A percentile compares a stretch with the other conserved stretches of the same genome.
Evolutionary conservation across 345 rosid genomes (phyloP).

Genomic region (Zanthoxylum bungeanum): DNA sequence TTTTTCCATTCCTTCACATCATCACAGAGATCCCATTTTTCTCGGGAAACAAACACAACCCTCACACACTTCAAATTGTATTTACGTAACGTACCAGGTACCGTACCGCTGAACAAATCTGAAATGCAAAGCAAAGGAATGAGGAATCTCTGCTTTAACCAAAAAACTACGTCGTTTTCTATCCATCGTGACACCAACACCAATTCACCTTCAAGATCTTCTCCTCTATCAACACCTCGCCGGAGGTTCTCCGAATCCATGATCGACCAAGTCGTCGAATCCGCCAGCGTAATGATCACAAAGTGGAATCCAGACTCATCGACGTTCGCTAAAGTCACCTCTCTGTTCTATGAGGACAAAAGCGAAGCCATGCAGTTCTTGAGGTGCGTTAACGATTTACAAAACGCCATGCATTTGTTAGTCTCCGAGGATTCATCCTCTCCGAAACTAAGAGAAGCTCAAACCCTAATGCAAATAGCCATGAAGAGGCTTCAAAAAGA

Average conservation of each 20-base stretch:
- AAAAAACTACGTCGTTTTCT: constrained; percentile 25
- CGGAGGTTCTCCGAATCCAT: constrained; percentile 24
- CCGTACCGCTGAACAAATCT: too few relatives aligned
- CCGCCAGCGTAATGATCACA: constrained; percentile 38
- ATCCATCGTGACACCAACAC: not conserved
- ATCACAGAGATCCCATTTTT: not conserved
- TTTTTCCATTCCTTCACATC: not conserved
- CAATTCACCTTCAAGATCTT: constrained; percentile 16
- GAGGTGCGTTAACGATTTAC: too few relatives aligned
- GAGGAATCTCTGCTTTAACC: constrained; percentile 37
- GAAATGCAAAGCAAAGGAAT: constrained; percentile 27
- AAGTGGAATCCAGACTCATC: too few relatives aligned
- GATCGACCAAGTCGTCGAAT: constrained; percentile 31
- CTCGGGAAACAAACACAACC: not conserved
- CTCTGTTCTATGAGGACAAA: too few relatives aligned
- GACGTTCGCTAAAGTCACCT: too few relatives aligned
- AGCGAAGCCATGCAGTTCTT: too few relatives aligned
- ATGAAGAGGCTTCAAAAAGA: constrained; percentile 71
- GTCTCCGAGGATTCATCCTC: too few relatives aligned
- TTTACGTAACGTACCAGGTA: too few relatives aligned
- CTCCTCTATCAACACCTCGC: constrained; percentile 11
- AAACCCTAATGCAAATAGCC: too few relatives aligned
- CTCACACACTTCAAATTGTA: not conserved
- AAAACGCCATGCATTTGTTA: too few relatives aligned
- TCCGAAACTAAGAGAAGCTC: too few relatives aligned